Base-by-base conservation (phyloP, 176 grass and related monocot genomes). In the Zizania latifolia region DNA sequence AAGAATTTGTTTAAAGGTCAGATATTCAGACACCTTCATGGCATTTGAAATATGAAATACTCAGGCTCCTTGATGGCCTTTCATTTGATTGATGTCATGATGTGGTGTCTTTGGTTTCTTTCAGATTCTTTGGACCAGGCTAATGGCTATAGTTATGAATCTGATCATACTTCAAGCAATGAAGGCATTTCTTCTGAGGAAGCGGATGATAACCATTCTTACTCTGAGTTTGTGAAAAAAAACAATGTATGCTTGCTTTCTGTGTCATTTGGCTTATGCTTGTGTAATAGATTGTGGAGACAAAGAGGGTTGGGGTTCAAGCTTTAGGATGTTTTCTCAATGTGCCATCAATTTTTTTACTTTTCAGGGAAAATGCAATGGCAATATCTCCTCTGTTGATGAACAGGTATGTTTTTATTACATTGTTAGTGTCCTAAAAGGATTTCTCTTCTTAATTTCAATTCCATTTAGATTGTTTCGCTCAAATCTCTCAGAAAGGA, bases 1-100 rank as follows among this genome's bases (percentile, higher is more conserved):
- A 89, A 90, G 80, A 82, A 84, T 71, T 86, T 80, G 65, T 81
- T 66, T 86, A 88, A 86, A 87, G 96, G 96, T 99, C 80, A 88
- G 84, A 94, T 90, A 76, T 89, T 83, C 80, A 74, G 32, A 83
- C 31, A 70, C 34, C 15, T 75, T 68, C 24, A 72, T 70, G 28
- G 13, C 61, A 88, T 69, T 68, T 61, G 26, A 14, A 77, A 83
- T 72, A 69, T 70, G 75, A 80, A 83, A 56, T 70, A 64, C 39
- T 79, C 17, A 44, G 29, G 72, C 43, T 79, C 23, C 15, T 77
- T 67, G 27, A 80, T 75, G 21, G 3, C 23, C 46, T 73, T 67
- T 73, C 54, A 81, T 58, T 51, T 41, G 37, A 80, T 81, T 85
- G 55, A 82, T 75, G 62, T 45, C 62, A 76, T 72, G 70, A 65